Evolutionary conservation across 2,329 filamentous ascomycete species (phyloP), one percentile per base, ranked within the genome.

Genomic region (Emmonsiellopsis sp.): DNA sequence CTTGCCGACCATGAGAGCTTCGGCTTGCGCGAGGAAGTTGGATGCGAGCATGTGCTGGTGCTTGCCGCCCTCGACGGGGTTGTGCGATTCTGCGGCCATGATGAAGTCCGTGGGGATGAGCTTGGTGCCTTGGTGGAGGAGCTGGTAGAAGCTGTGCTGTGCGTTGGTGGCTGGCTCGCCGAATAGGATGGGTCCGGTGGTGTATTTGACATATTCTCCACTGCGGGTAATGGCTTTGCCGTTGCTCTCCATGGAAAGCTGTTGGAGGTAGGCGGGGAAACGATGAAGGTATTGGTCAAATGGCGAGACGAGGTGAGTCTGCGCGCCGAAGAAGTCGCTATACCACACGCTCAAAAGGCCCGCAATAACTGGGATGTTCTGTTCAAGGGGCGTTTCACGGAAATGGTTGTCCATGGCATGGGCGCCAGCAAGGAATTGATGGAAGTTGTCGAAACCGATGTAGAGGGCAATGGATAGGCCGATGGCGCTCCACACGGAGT

Each of bases 61-160:
- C 68, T 92, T 84, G 77, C 94, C 92, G 73, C 85, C 79, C 69
- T 89, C 84, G 59, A 95, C 85, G 52, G 92, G 91, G 82, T 98
- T 98, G 82, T 98, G 93, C 53, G 89, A 94, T 78, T 96, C 83
- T 60, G 89, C 91, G 40, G 93, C 93, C 64, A 98, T 79, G 76
- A 98, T 94, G 79, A 98, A 98, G 76, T 98, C 93, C 63, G 92
- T 86, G 13, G 93, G 93, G 69, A 98, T 97, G 67, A 98, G 85
- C 83, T 97, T 97, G 65, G 93, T 98, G 66, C 93, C 93, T 75
- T 98, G 93, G 80, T 98, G 93, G 55, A 98, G 84, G 47, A 98
- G 86, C 81, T 98, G 93, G 86, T 95, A 98, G 85, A 98, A 98
- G 57, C 93, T 97, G 82, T 98, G 93, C 79, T 98, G 93, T 44